Percentiles rank a stretch among this genome's conserved stretches.
These are phyloP conservation scores for Paradendryphiella salina DNA, from an alignment of 2,329 filamentous ascomycete species.

Conservation along the genomic window DNA sequence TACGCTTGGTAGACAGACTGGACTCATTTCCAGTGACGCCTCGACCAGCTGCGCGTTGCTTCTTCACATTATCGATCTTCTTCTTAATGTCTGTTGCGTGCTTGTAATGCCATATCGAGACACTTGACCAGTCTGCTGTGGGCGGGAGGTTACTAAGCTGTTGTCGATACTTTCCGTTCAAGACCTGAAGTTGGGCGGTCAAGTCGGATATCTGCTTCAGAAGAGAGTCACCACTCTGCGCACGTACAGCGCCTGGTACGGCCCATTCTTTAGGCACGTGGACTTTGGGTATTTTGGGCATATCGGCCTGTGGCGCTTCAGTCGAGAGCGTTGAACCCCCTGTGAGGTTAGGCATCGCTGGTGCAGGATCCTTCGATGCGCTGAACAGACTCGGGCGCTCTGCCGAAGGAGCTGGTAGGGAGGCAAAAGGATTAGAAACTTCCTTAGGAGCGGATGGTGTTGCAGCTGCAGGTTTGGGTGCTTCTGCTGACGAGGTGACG, in stretches of 20 bases:
- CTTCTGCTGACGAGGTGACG: conserved; percentile 8
- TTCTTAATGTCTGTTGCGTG: conserved; percentile 33
- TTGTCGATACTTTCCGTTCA: conserved; percentile 37
- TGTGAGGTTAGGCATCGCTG: conserved; percentile 19
- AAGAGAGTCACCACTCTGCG: conserved; percentile 16
- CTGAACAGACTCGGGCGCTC: conserved; percentile 22
- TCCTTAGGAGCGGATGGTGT: conserved; percentile 10
- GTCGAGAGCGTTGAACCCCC: not conserved
- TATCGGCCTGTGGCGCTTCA: conserved; percentile 12
- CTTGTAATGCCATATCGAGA: conserved; percentile 40
- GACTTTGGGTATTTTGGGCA: conserved; percentile 32
- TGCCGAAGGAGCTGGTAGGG: conserved; percentile 16
- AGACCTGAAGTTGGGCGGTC: conserved; percentile 26
- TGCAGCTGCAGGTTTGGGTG: conserved; percentile 14
- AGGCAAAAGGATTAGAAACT: conserved; percentile 23
- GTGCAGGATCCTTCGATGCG: conserved; percentile 16
- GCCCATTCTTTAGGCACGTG: conserved; percentile 35
- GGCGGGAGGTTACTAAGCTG: conserved; percentile 29
- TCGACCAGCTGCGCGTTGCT: conserved; percentile 34
- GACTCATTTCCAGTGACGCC: conserved; percentile 42
- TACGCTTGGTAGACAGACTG: conserved; percentile 41
- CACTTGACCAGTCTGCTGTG: conserved; percentile 35
- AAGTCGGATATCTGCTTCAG: conserved; percentile 24
- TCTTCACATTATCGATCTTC: conserved; percentile 36
- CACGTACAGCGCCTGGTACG: conserved; percentile 10